A percentile compares a stretch with the other conserved stretches of the same genome.
These are phyloP conservation scores for Meyerozyma sp. DNA, from an alignment of 1,139 yeast genomes.

Conservation along the genomic window DNA sequence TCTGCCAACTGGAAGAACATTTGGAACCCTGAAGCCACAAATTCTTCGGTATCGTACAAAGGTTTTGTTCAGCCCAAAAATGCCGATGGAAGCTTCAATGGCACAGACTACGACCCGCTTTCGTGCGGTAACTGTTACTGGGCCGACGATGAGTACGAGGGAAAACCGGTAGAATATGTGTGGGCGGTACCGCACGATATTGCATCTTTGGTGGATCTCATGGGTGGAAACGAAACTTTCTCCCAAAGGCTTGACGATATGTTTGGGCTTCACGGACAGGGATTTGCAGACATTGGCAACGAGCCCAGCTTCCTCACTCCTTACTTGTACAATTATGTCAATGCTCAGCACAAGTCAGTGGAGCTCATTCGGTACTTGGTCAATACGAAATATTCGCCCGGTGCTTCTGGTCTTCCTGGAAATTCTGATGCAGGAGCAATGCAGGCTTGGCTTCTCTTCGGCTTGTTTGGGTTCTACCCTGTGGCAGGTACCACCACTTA, in stretches of 20 bases:
- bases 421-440: constrained; percentile 39
- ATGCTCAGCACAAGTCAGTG: constrained; percentile 22
- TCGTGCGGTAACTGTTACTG: constrained; percentile 29
- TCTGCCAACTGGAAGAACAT: constrained; percentile 34
- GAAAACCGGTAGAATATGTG: constrained; percentile 25
- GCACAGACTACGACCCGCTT: constrained; percentile 19
- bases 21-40: constrained; percentile 27
- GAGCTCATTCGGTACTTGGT: constrained; percentile 28
- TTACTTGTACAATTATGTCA: constrained; percentile 24
- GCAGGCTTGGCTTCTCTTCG: constrained; percentile 35
- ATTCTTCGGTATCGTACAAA: constrained; percentile 14
- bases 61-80: constrained; percentile 33
- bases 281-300: constrained; percentile 28
- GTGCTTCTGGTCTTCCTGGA: constrained; percentile 27
- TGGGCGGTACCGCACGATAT: constrained; percentile 33
- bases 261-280: constrained; percentile 24
- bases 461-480: constrained; percentile 31
- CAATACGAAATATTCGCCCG: constrained; percentile 20
- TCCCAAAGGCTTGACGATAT: constrained; percentile 28
- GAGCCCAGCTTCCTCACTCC: constrained; percentile 33
- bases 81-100: constrained; percentile 23
- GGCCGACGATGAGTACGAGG: constrained; percentile 25
- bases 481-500: constrained; percentile 34
- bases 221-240: constrained; percentile 24
- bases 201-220: constrained; percentile 18